A percentile compares a stretch with the other conserved stretches of the same genome.
phyloP scores from a whole-genome alignment of 2,329 filamentous ascomycete genomes.

The Stagonosporopsis rhizophila region DNA sequence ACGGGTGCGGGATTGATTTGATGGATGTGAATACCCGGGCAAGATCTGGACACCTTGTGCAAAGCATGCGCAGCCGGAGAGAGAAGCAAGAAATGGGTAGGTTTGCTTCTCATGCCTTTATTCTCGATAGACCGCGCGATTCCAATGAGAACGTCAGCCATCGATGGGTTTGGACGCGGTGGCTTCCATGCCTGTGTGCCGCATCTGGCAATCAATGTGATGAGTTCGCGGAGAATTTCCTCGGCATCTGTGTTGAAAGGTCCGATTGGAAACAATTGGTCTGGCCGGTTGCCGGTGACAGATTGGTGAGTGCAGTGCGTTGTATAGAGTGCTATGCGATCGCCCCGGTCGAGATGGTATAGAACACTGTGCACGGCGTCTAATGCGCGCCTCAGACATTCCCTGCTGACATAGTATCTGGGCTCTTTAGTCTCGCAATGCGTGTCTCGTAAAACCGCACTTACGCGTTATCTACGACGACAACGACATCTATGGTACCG shows the following conservation, averaged over 20 bases:
- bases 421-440: conserved; percentile 3
- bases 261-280: conserved; percentile 33
- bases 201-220: conserved; percentile 23
- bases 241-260: conserved; percentile 22
- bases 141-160: conserved; percentile 36
- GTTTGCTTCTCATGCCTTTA: conserved; percentile 20
- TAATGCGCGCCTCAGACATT: conserved; percentile 31
- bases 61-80: conserved; percentile 33
- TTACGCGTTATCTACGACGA: conserved; percentile 51
- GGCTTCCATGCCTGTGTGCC: conserved; percentile 38
- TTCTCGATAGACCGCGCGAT: conserved; percentile 32
- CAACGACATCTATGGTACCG: conserved; percentile 40
- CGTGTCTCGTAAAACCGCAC: background rate
- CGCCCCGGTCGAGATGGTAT: conserved; percentile 26
- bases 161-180: conserved; percentile 39
- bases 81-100: conserved; percentile 38
- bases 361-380: conserved; percentile 28
- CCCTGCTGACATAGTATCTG: conserved; percentile 41
- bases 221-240: conserved; percentile 27
- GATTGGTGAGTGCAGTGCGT: conserved; percentile 41
- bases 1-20: conserved; percentile 38
- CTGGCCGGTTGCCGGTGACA: conserved; percentile 36
- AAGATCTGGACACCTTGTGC: conserved; percentile 31
- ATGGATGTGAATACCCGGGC: conserved; percentile 34
- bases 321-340: conserved; percentile 41